Conservation (phyloP, 352 stramenopile genomes). For the Globisporangium lucens region DNA sequence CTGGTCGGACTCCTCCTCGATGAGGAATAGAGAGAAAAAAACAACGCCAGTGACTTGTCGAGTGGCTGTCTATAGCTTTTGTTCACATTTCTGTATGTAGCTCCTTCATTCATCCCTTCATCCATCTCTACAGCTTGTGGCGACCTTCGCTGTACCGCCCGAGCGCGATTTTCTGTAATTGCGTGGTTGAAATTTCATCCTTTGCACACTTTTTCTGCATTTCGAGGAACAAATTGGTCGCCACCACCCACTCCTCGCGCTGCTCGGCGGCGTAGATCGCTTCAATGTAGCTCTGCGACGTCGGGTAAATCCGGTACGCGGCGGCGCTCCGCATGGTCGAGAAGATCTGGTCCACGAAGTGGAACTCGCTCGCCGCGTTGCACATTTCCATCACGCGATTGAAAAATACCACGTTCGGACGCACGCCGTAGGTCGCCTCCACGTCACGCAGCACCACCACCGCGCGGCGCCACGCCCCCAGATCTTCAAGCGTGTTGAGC, state of each 20-base stretch:
- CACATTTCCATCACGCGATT: constrained; percentile 63
- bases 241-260: constrained; percentile 56
- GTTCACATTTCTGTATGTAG: neutral
- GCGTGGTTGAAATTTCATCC: constrained; percentile 46
- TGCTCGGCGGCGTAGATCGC: constrained; percentile 68
- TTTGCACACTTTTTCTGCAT: constrained; percentile 58
- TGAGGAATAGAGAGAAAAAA: constrained; percentile 13
- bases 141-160: constrained; percentile 55
- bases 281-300: constrained; percentile 68
- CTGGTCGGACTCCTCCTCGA: constrained; percentile 52
- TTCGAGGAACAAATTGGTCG: constrained; percentile 68
- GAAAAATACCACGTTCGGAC: constrained; percentile 46
- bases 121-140: constrained; percentile 6
- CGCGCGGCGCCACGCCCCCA: constrained; percentile 47
- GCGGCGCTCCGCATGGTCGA: constrained; percentile 54
- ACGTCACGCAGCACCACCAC: constrained; percentile 49
- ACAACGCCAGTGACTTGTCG: neutral
- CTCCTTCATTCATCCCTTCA: neutral
- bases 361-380: constrained; percentile 49
- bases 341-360: constrained; percentile 62
- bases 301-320: constrained; percentile 44
- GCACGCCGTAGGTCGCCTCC: constrained; percentile 32
- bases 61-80: neutral
- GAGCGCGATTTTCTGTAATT: constrained; percentile 60
- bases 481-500: constrained; percentile 40